These are phyloP conservation scores for Tulasnella sp. DNA, from an alignment of 768 basidiomycete genomes.

Conservation along the genomic window DNA sequence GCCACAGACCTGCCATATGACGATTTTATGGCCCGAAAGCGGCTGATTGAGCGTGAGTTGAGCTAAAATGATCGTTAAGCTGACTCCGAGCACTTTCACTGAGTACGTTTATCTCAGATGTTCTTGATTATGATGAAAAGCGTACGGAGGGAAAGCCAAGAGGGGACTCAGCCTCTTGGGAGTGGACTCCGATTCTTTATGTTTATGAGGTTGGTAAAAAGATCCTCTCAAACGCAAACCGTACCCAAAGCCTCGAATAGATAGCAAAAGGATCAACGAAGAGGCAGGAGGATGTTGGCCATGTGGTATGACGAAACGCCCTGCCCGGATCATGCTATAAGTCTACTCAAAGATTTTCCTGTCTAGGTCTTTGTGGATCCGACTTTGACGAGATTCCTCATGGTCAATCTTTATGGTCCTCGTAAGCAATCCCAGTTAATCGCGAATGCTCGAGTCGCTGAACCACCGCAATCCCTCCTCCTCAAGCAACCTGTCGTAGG, in stretches of 20 bases:
- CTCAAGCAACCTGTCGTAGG: neutral
- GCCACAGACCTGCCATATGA: neutral
- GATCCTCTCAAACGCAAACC: neutral
- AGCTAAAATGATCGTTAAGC: neutral
- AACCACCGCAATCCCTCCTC: neutral
- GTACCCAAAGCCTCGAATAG: neutral
- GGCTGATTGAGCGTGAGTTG: neutral
- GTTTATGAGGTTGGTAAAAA: neutral
- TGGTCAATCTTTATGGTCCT: neutral
- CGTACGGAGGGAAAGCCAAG: neutral
- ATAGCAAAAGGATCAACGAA: neutral
- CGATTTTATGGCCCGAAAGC: neutral
- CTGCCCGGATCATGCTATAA: neutral
- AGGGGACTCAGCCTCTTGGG: neutral
- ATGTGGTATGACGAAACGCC: neutral
- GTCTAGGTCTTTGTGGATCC: neutral
- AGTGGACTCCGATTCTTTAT: slow-evolving; percentile 1
- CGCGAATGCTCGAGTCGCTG: neutral
- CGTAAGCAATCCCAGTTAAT: neutral
- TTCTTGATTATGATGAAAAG: neutral
- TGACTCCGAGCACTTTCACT: neutral
- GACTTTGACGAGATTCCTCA: neutral
- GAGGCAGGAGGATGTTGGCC: neutral
- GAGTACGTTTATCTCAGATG: neutral
- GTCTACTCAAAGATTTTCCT: neutral